Conservation (phyloP, 495 filamentous ascomycete species). For the Penicillium cataractarum region DNA sequence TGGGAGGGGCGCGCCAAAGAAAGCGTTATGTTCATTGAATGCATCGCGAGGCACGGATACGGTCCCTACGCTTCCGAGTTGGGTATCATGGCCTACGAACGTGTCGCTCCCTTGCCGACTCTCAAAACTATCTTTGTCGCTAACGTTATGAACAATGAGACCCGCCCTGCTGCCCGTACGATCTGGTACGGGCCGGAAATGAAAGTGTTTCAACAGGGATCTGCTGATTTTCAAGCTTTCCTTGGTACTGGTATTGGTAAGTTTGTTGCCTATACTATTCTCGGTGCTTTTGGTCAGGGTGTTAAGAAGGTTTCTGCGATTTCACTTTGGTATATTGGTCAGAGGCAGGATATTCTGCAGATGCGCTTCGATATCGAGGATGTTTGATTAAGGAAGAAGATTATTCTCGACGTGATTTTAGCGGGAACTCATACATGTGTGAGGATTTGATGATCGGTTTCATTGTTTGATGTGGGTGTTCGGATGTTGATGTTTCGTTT, state of each 20-base stretch:
- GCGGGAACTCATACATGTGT: too few relatives aligned
- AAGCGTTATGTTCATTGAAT: background rate
- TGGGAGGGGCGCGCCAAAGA: background rate
- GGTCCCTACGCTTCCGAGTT: background rate
- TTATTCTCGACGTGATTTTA: too few relatives aligned
- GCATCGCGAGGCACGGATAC: background rate
- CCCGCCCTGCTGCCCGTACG: background rate
- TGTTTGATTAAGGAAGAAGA: background rate
- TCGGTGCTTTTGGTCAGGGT: slow-evolving; percentile 2
- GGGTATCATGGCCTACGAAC: background rate
- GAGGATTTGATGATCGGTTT: too few relatives aligned
- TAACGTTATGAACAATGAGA: background rate
- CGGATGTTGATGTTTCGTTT: background rate
- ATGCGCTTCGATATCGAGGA: slow-evolving; percentile 4
- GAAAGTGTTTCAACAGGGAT: background rate
- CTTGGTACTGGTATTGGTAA: background rate
- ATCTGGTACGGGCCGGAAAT: background rate
- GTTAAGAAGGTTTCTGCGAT: background rate
- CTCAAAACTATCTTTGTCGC: background rate
- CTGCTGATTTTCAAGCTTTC: background rate
- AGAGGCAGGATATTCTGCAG: background rate
- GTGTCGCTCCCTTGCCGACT: background rate
- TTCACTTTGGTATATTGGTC: background rate
- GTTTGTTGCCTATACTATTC: background rate
- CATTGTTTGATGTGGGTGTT: background rate